These are phyloP conservation scores for Annulohypoxylon stygium DNA, from an alignment of 495 filamentous ascomycete genomes.

Conservation along the genomic window DNA sequence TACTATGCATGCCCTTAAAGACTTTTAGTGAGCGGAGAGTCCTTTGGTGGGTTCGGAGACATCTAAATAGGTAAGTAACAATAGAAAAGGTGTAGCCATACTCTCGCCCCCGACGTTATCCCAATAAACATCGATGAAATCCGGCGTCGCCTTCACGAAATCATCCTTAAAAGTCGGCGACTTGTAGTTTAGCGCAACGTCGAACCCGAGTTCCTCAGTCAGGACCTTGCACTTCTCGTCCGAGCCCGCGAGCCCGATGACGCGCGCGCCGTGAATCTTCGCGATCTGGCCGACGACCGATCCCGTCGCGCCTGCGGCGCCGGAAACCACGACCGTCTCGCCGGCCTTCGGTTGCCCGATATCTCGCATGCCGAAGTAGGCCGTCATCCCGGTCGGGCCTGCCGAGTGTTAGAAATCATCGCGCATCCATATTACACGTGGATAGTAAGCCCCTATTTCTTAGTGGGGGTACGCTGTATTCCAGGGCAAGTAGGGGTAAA, in stretches of 20 bases:
- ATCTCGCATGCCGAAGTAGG: conserved; percentile 75
- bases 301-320: conserved; percentile 78
- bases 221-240: conserved; percentile 75
- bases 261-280: conserved; percentile 69
- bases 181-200: conserved; percentile 79
- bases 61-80: background rate
- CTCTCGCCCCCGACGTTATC: conserved; percentile 68
- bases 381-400: conserved; percentile 70
- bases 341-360: conserved; percentile 68
- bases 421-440: background rate
- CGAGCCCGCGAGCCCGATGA: conserved; percentile 74
- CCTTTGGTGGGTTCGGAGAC: too few species aligned
- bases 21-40: too few species aligned
- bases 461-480: too few species aligned
- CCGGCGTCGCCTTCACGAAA: conserved; percentile 69
- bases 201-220: conserved; percentile 70
- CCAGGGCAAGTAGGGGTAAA: background rate
- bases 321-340: conserved; percentile 76
- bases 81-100: conserved; percentile 22
- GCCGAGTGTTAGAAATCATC: background rate
- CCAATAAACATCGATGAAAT: conserved; percentile 75
- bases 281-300: conserved; percentile 77
- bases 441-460: too few species aligned
- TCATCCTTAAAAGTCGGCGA: conserved; percentile 66
- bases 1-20: background rate